Evolutionary conservation across 1,284 basidiomycete species (phyloP), one percentile per base, ranked within the genome.

Genomic region (Gymnopus androsaceus): DNA sequence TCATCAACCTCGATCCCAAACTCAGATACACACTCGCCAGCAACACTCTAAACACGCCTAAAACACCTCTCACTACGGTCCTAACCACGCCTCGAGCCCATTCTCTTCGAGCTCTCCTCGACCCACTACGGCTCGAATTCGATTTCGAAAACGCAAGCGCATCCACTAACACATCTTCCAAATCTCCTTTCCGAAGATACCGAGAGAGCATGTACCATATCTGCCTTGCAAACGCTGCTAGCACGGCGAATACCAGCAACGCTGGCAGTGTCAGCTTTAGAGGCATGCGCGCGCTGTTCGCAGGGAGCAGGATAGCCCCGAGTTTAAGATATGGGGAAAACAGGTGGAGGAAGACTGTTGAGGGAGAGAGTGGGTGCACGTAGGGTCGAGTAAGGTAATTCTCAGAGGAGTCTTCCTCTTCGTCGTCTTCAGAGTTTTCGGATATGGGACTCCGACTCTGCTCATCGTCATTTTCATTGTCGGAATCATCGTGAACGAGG

Each of bases 161-260:
- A 63, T 86, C 79, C 14, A 84, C 64, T 48, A 89, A 66, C 28
- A 90, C 75, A 57, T 87, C 85, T 65, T 87, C 83, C 38, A 85
- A 65, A 57, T 87, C 83, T 30, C 78, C 75, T 66, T 82, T 79
- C 60, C 81, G 79, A 45, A 87, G 73, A 66, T 90, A 87, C 36
- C 84, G 78, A 44, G 84, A 81, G 12, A 90, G 78, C 75, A 89
- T 81, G 69, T 87, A 88, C 83, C 85, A 87, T 48, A 90, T 72
- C 62, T 88, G 87, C 41, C 85, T 75, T 34, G 83, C 76, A 59
- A 87, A 82, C 14, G 76, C 77, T 4, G 88, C 80, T 9, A 87
- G 70, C 28, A 75, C 64, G 12, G 84, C 83, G 57, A 84, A 84
- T 25, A 79, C 61, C 28, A 83, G 51, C 4, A 89, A 69, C 1